Evolutionary conservation across 306 rosid genomes (phyloP), one percentile per base, ranked within the genome.

Genomic region (Astragalus membranaceus): DNA sequence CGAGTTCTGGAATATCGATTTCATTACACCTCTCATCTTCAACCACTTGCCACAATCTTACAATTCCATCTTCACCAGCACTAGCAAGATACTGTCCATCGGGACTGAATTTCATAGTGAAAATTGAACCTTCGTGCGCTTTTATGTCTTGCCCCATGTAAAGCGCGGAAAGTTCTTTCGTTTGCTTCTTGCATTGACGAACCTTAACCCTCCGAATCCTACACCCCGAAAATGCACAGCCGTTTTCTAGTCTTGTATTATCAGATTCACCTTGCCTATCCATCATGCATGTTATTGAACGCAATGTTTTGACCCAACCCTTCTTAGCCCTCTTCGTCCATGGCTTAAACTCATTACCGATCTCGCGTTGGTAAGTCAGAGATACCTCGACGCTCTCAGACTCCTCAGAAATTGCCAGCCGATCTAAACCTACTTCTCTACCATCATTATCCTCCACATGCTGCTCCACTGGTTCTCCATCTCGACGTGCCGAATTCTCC

Each of bases 21-120:
- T 87, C 95, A 66, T 88, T 81, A 20, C 87, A 75, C 37, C 96
- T 91, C 71, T 91, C 95, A 43, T 85, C 89, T 82, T 89, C 95
- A 57, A 89, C 88, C 73, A 95, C 99, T 79, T 86, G 90, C 99
- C 99, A 95, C 59, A 89, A 53, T 56, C 90, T 82, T 42, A 95
- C 89, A 72, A 91, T 74, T 65, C 96, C 85, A 77, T 95, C 99
- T 69, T 86, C 86, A 51, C 99, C 97, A 8, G 86, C 99, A 82
- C 96, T 95, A 17, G 97, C 99, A 52, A 95, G 88, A 78, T 85
- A 89, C 79, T 83, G 89, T 14, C 99, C 99, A 39, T 87, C 96
- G 23, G 95, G 95, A 70, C 99, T 95, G 61, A 95, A 95, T 69
- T 95, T 95, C 96, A 95, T 95, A 8, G 97, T 81, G 66, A 78